phyloP scores from a whole-genome alignment of 176 grass and related monocot genomes.

The Zea mays region Zm-B73-REFERENCE-NAM-5.0 NC_050103.1:154661501-154662000 shows the following conservation, averaged over 20 bases:
- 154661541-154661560: not conserved
- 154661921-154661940: conserved; percentile 26
- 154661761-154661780: conserved; percentile 81
- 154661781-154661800: conserved; percentile 3
- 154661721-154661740: conserved; percentile 55
- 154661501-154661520: conserved; percentile 55
- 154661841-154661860: conserved; percentile 8
- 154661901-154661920: not conserved
- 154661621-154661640: not conserved
- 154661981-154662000: too few relatives aligned
- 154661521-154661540: not conserved
- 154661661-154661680: conserved; percentile 42
- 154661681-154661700: conserved; percentile 42
- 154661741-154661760: conserved; percentile 67
- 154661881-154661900: conserved; percentile 55
- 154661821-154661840: conserved; percentile 31
- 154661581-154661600: not conserved
- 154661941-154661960: conserved; percentile 31
- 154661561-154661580: not conserved
- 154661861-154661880: conserved; percentile 56
- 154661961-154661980: conserved; percentile 24
- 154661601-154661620: not conserved
- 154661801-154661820: not conserved
- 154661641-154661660: conserved; percentile 9
- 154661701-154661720: conserved; percentile 58